These are phyloP conservation scores for Rhododendron williamsianum DNA, from an alignment of 148 eudicot species.

Conservation along the genomic window DNA sequence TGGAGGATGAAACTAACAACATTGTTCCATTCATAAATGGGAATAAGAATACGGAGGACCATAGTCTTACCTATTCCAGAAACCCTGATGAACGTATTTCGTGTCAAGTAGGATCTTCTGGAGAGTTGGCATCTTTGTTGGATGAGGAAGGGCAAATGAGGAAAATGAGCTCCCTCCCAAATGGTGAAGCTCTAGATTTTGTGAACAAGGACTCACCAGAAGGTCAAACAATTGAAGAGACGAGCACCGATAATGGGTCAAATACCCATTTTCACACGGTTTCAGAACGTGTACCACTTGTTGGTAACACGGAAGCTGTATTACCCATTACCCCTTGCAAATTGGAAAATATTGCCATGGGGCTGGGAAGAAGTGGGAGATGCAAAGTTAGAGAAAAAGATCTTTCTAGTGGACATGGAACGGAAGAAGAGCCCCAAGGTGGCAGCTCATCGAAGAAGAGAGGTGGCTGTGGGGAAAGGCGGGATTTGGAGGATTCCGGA, in stretches of 20 bases:
- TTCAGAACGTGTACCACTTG: constrained; percentile 25
- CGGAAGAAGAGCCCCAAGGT: constrained; percentile 22
- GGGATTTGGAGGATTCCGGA: constrained; percentile 22
- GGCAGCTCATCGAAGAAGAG: not conserved
- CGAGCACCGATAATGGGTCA: constrained; percentile 36
- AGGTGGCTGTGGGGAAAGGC: not conserved
- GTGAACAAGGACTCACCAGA: constrained; percentile 25
- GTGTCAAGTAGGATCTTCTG: constrained; percentile 13
- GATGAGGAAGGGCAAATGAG: constrained; percentile 26
- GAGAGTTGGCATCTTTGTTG: constrained; percentile 18
- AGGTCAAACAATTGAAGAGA: constrained; percentile 20
- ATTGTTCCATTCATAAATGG: constrained; percentile 25
- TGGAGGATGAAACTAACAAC: constrained; percentile 82
- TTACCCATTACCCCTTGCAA: constrained; percentile 66
- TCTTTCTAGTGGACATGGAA: constrained; percentile 23
- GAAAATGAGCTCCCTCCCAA: constrained; percentile 15
- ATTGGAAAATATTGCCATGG: constrained; percentile 40
- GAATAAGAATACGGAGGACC: constrained; percentile 29
- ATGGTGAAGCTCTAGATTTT: constrained; percentile 21
- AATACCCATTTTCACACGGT: constrained; percentile 24
- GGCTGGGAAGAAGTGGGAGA: constrained; percentile 20
- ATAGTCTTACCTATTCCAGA: constrained; percentile 22
- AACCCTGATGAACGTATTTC: constrained; percentile 16
- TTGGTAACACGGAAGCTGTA: constrained; percentile 28
- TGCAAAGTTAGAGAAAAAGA: constrained; percentile 30